phyloP scores from a whole-genome alignment of 106 monocot species.

The Apostasia ramifera region DNA sequence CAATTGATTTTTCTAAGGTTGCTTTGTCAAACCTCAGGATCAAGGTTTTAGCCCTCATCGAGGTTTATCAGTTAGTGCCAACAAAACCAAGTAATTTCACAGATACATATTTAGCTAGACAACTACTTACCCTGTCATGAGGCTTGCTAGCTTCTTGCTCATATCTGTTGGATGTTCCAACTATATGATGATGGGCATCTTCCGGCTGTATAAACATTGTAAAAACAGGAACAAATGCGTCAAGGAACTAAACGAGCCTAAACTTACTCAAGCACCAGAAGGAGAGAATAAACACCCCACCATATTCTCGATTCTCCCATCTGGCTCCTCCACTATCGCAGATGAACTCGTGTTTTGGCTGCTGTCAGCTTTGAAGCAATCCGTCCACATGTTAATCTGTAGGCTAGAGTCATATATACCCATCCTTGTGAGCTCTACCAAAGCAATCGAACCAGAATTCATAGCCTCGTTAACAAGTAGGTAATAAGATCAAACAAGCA shows the following conservation, averaged over 20 bases:
- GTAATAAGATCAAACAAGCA: not conserved
- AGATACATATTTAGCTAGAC: not conserved
- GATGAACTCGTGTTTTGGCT: slow-evolving; percentile 35
- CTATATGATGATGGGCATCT: slow-evolving; percentile 22
- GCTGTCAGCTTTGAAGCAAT: slow-evolving; percentile 34
- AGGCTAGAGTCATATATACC: slow-evolving; percentile 34
- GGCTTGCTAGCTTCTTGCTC: slow-evolving; percentile 45
- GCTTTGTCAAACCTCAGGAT: too few species aligned
- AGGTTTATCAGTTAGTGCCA: not conserved
- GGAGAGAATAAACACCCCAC: slow-evolving; percentile 11
- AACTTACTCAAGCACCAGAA: not conserved
- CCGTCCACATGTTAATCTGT: slow-evolving; percentile 31
- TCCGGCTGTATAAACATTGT: slow-evolving; percentile 18
- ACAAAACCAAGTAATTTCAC: not conserved
- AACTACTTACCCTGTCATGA: slow-evolving; percentile 31
- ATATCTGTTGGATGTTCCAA: slow-evolving; percentile 18
- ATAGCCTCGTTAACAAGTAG: not conserved
- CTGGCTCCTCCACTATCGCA: slow-evolving; percentile 23
- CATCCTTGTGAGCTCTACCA: slow-evolving; percentile 22
- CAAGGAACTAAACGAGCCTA: not conserved
- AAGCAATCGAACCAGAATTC: slow-evolving; percentile 1
- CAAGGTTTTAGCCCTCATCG: too few species aligned
- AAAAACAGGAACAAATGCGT: not conserved
- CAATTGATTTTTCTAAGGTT: too few species aligned
- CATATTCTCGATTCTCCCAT: slow-evolving; percentile 22